phyloP scores from a whole-genome alignment of 148 eudicot species.

The Rheum nobile region DNA sequence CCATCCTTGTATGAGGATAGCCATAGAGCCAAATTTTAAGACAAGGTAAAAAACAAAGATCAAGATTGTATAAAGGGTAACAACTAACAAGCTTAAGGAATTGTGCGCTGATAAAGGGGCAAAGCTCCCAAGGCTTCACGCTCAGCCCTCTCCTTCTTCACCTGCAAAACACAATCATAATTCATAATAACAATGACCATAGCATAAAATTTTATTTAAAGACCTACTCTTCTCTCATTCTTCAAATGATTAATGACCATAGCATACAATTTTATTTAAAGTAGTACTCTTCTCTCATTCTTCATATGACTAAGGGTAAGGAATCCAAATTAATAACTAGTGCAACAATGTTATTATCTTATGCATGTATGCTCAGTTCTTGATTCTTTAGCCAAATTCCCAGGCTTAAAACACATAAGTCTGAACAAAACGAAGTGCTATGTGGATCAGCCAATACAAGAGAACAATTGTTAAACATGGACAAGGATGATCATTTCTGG shows the following conservation, averaged over 20 bases:
- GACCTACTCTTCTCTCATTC: too few species aligned
- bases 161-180: conserved; percentile 17
- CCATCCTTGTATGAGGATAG: too few species aligned
- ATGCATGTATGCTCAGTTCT: too few species aligned
- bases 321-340: background rate
- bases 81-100: conserved; percentile 19
- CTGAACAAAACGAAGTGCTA: background rate
- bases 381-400: background rate
- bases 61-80: background rate
- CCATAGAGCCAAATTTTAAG: background rate
- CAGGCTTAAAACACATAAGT: background rate
- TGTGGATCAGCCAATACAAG: background rate
- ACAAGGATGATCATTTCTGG: too few species aligned
- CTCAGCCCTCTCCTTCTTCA: conserved; percentile 36
- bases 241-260: too few species aligned
- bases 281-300: background rate
- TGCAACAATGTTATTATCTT: too few species aligned
- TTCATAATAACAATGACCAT: too few species aligned
- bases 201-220: too few species aligned
- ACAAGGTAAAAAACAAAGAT: too few species aligned
- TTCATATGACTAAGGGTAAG: background rate
- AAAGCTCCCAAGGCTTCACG: conserved; percentile 47
- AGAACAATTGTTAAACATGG: background rate
- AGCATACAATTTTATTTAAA: too few species aligned
- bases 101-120: conserved; percentile 41